Base-by-base conservation (phyloP, 108 stramenopile genomes). In the Nannochloropsis oceanica region DNA sequence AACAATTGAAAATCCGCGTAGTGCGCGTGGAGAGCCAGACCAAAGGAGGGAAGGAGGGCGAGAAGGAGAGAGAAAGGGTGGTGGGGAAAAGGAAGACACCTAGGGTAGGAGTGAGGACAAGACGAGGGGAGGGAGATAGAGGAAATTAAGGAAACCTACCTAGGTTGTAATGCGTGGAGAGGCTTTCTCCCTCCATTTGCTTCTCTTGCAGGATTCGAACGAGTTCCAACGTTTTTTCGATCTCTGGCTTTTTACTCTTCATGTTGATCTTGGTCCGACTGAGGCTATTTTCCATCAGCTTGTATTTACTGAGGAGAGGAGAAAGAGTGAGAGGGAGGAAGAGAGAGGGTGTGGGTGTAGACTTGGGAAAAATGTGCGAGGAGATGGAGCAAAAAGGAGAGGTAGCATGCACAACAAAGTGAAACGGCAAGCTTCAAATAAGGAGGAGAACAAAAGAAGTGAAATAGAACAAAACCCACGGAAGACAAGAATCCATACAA, bases 131-230 rank as follows among this genome's bases (percentile, higher is more conserved):
- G 34, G 34, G 34, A 34, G 34, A 34, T 1, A 73, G n/a, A 3
- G 59, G n/a, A 73, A 73, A n/a, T 7, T 7, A 0, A 73, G 46
- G 46, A 18, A 9, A 73, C 59, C 59, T 73, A 73, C 59, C 59
- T 18, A 99, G 87, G 92, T 93, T 97, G 92, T 96, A 99, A 79
- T 95, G 89, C 0, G 96, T 93, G 1, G 91, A 84, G 26, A 95
- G 86, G 24, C 91, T 89, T 84, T 93, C 94, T 24, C 50, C 86
- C 25, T 90, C 91, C 25, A 83, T 85, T 84, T 88, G 88, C 84
- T 85, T 81, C 43, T 86, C 87, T 84, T 89, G 83, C 27, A 88
- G 86, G 84, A 86, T 80, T 46, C 82, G 87, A 8, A 91, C 86
- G 22, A 91, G 88, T 11, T 91, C 91, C 25, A 91, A 86, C 9